These are phyloP conservation scores for Puya raimondii DNA, from an alignment of 176 grass and related monocot species.

Conservation along the genomic window DNA sequence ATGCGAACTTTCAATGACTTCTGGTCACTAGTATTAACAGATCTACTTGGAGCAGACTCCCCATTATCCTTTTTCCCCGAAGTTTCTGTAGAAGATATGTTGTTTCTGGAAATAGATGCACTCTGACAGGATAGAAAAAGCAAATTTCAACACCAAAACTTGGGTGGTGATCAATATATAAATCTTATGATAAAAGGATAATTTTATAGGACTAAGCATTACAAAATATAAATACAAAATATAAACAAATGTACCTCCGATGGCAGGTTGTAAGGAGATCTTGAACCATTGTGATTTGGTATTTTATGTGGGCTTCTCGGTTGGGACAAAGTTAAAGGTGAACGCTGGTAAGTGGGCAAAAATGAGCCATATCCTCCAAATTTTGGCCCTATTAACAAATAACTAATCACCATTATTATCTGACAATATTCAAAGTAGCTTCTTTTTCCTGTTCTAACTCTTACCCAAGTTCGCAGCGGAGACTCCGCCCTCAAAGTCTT, in stretches of 20 bases:
- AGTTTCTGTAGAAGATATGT: constrained; percentile 19
- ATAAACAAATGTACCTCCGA: constrained; percentile 39
- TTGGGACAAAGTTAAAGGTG: constrained; percentile 28
- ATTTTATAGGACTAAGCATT: background rate
- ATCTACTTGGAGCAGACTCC: constrained; percentile 35
- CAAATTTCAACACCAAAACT: constrained; percentile 9
- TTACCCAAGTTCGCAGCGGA: constrained; percentile 41
- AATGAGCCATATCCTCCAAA: constrained; percentile 51
- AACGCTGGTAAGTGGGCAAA: constrained; percentile 31
- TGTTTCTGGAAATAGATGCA: constrained; percentile 17
- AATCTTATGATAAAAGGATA: constrained; percentile 13
- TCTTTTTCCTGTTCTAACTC: constrained; percentile 4
- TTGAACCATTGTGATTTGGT: constrained; percentile 38
- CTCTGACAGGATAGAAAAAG: constrained; percentile 32
- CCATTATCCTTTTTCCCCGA: constrained; percentile 29
- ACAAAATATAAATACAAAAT: constrained; percentile 21
- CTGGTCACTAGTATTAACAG: constrained; percentile 28
- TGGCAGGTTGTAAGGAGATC: constrained; percentile 27
- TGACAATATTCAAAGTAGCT: constrained; percentile 9
- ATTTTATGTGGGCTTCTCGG: constrained; percentile 31
- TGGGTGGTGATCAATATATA: constrained; percentile 19
- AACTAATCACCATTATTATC: constrained; percentile 27
- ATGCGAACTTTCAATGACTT: constrained; percentile 52
- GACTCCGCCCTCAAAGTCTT: constrained; percentile 41
- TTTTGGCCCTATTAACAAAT: constrained; percentile 30